phyloP scores from a whole-genome alignment of 2,329 filamentous ascomycete genomes.

The Plectosphaerella plurivora region DNA sequence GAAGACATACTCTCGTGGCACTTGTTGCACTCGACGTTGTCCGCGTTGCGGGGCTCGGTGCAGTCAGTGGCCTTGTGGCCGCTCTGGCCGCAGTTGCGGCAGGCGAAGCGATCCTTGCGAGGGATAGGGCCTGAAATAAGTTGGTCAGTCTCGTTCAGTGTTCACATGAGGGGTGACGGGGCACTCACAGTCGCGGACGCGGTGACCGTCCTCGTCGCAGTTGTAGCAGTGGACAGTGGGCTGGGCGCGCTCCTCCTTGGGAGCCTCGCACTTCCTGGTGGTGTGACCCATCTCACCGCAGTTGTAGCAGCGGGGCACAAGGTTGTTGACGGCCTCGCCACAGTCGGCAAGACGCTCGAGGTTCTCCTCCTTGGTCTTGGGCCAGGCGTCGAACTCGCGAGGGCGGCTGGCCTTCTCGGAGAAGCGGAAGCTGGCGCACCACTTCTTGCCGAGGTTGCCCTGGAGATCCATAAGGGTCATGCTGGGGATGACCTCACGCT shows the following conservation, averaged over 20 bases:
- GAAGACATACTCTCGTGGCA: slow-evolving; percentile 53
- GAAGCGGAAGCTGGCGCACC: slow-evolving; percentile 59
- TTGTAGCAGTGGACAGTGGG: slow-evolving; percentile 57
- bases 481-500: slow-evolving; percentile 49
- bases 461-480: slow-evolving; percentile 71
- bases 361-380: slow-evolving; percentile 54
- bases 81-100: slow-evolving; percentile 61
- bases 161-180: not conserved
- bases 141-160: slow-evolving; percentile 8
- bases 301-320: slow-evolving; percentile 57
- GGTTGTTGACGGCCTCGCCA: slow-evolving; percentile 57
- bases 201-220: slow-evolving; percentile 60
- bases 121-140: slow-evolving; percentile 45
- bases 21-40: slow-evolving; percentile 61
- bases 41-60: slow-evolving; percentile 56
- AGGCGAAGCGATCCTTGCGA: slow-evolving; percentile 60
- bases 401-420: slow-evolving; percentile 51
- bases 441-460: slow-evolving; percentile 62
- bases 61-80: slow-evolving; percentile 49
- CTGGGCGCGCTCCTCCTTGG: slow-evolving; percentile 42
- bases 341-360: slow-evolving; percentile 59
- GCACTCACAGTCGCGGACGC: slow-evolving; percentile 62
- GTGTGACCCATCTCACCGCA: slow-evolving; percentile 62
- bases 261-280: slow-evolving; percentile 55
- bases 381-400: slow-evolving; percentile 57